These are phyloP conservation scores for Periglandula ipomoeae DNA, from an alignment of 2,329 filamentous ascomycete genomes.

Conservation along the genomic window DNA sequence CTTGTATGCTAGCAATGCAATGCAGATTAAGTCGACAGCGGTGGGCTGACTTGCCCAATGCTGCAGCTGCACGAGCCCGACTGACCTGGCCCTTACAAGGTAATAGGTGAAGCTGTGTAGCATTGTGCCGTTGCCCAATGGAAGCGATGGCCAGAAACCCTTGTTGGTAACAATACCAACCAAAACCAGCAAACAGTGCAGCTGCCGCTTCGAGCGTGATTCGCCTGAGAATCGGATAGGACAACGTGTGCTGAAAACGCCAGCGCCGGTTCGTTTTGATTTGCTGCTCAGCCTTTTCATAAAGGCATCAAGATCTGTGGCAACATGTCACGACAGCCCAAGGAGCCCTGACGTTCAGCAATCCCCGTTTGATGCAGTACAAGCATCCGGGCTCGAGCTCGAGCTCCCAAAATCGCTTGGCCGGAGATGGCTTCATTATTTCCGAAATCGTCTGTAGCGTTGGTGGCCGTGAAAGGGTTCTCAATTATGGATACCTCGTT, in stretches of 20 bases:
- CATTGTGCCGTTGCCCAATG: slow-evolving; percentile 7
- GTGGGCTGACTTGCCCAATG: slow-evolving; percentile 1
- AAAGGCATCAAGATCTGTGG: too few species aligned
- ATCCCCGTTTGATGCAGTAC: too few species aligned
- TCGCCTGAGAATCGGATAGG: background rate
- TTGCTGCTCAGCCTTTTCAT: too few species aligned
- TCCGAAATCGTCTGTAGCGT: background rate
- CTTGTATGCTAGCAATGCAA: too few species aligned
- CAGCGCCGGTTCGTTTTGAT: background rate
- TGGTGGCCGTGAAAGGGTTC: slow-evolving; percentile 4
- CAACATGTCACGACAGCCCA: too few species aligned
- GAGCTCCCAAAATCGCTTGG: background rate
- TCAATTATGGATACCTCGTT: background rate
- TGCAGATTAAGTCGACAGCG: background rate
- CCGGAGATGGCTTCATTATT: slow-evolving; percentile 1
- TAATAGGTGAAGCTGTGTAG: slow-evolving; percentile 3
- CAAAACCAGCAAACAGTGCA: background rate
- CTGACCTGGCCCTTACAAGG: slow-evolving; percentile 10
- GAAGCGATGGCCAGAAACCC: background rate
- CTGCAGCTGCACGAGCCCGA: slow-evolving; percentile 12
- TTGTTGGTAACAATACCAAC: background rate
- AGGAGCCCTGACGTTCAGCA: too few species aligned
- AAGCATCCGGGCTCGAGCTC: too few species aligned
- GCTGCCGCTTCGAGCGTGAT: background rate
- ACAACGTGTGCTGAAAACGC: background rate